These are phyloP conservation scores for Microbotryomycetes sp. DNA, from an alignment of 1,284 basidiomycete genomes.

Conservation along the genomic window DNA sequence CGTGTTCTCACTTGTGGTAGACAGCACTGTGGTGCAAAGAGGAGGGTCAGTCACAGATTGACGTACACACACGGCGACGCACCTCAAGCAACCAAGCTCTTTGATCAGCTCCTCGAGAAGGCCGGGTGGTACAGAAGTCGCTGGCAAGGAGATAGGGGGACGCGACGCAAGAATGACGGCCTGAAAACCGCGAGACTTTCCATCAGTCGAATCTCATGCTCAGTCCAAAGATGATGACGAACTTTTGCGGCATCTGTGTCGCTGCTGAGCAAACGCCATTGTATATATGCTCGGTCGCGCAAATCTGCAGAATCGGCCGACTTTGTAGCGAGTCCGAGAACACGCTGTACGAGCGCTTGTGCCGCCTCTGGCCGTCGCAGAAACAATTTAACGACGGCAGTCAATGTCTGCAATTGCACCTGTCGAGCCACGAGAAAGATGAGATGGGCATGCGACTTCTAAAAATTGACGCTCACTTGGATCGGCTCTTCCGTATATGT, in stretches of 20 bases:
- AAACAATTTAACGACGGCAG: conserved; percentile 94
- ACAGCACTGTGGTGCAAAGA: conserved; percentile 5
- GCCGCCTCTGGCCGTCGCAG: conserved; percentile 87
- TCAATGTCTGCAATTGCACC: conserved; percentile 93
- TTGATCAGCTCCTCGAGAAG: conserved; percentile 87
- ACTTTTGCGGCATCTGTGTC: conserved; percentile 91
- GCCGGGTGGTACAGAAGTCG: conserved; percentile 79
- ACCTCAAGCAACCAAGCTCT: conserved; percentile 51
- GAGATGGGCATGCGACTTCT: background rate
- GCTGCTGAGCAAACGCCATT: conserved; percentile 87
- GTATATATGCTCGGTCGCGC: conserved; percentile 92
- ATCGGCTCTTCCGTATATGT: conserved; percentile 90
- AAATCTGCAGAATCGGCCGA: conserved; percentile 96
- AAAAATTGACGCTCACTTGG: conserved; percentile 51
- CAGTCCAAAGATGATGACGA: no score
- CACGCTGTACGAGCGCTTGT: conserved; percentile 79
- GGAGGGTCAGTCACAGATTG: background rate
- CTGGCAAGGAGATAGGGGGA: conserved; percentile 86
- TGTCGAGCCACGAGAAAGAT: conserved; percentile 32
- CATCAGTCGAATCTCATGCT: conserved; percentile 41
- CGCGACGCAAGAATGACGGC: conserved; percentile 82
- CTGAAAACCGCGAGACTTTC: conserved; percentile 43
- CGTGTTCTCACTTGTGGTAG: conserved; percentile 22
- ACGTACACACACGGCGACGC: background rate
- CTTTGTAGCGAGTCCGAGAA: conserved; percentile 88